A percentile compares a stretch with the other conserved stretches of the same genome.
Conservation (phyloP, 129 eudicot genomes). For the Heracleum sosnowskyi region DNA sequence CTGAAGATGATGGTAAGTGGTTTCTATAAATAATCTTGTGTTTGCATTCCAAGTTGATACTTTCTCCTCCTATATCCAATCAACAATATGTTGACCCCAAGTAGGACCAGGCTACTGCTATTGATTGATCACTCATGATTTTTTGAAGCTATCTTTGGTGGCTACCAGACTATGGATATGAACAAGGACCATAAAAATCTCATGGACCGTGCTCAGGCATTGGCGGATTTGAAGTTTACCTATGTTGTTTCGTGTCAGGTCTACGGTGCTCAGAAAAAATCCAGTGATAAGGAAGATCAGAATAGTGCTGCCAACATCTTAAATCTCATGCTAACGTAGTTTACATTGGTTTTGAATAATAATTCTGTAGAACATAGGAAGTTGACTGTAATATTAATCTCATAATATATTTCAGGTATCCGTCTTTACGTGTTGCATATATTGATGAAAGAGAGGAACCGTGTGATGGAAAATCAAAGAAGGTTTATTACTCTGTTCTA, state of each 20-base stretch:
- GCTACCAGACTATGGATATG: slow-evolving; percentile 64
- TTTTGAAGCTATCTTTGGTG: slow-evolving; percentile 66
- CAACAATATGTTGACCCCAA: background rate
- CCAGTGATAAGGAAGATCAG: slow-evolving; percentile 52
- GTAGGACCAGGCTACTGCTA: background rate
- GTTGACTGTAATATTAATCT: slow-evolving; percentile 1
- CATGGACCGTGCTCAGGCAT: slow-evolving; percentile 70
- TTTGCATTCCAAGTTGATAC: background rate
- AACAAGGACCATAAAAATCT: slow-evolving; percentile 37
- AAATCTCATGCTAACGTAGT: slow-evolving; percentile 80
- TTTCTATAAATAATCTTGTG: background rate
- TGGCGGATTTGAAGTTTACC: slow-evolving; percentile 89
- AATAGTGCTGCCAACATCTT: slow-evolving; percentile 74
- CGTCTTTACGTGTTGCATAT: slow-evolving; percentile 91
- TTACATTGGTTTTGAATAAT: background rate
- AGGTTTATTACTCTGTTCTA: slow-evolving; percentile 87
- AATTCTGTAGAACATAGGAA: background rate
- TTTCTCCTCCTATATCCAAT: slow-evolving; percentile 2
- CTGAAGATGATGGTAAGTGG: slow-evolving; percentile 64
- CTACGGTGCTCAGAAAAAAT: slow-evolving; percentile 92
- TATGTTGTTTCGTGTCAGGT: slow-evolving; percentile 97
- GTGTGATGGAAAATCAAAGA: slow-evolving; percentile 39
- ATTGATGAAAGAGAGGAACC: slow-evolving; percentile 86
- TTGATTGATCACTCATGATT: slow-evolving; percentile 18
- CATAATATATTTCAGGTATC: slow-evolving; percentile 52